Evolutionary conservation across 139 green algal species (phyloP), one percentile per base, ranked within the genome.

Genomic region (Asterochloris sp.): DNA sequence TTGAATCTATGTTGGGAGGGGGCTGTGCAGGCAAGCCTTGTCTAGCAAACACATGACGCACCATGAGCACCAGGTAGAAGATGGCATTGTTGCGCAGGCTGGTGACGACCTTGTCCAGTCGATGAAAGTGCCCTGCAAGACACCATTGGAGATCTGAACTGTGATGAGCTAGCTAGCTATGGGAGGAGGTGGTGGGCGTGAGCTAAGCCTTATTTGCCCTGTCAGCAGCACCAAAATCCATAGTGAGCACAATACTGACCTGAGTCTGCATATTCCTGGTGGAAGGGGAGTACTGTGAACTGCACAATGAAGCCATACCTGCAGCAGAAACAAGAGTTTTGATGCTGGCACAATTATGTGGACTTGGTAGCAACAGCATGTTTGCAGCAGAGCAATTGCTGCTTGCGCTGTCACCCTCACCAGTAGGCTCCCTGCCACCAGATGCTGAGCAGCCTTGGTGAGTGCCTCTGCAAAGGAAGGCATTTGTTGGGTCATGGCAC

Each of bases 351-450:
- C 14, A 38, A 28, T 27, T 10, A 21, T 12, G 12, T 74, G 67
- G 38, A 6, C 4, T 54, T 28, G 16, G 78, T 66, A 63, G 78
- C 64, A 76, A 38, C 69, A 76, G 13, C n/a, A 76, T 13, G 17
- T 76, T 54, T 26, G 69, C 69, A 15, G 69, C 16, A 29, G 47
- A 19, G n/a, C 23, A 60, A n/a, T 11, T 21, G 14, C 27, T 15
- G 29, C 83, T 21, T 79, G 87, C 87, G 38, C 38, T 54, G 38
- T 54, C 38, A 54, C 38, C 2, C 38, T 54, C 38, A 54, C 38
- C 90, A 93, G 74, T 93, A 93, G 0, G 83, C 76, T 0, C 85
- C 74, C 12, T 62, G 62, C 90, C 90, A 93, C 79, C 83, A 88
- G 10, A 76, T 64, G 10, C 64, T 76, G 78, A 93, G 81, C 21